A percentile compares a stretch with the other conserved stretches of the same genome.
phyloP scores from a whole-genome alignment of 768 basidiomycete species.

The Coprinopsis sp. region DNA sequence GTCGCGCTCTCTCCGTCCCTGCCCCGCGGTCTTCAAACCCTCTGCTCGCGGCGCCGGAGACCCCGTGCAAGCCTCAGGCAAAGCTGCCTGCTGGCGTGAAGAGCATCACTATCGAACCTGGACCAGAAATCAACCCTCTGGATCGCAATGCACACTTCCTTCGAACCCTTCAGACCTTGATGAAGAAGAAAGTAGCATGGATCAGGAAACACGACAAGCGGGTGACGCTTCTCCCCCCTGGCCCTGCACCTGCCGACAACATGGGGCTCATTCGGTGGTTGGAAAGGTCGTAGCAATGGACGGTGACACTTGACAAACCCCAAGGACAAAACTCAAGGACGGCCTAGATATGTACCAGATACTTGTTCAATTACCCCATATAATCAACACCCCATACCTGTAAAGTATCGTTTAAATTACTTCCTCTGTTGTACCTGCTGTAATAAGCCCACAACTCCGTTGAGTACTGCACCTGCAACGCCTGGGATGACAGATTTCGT shows the following conservation, averaged over 20 bases:
- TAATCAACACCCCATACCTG: too few relatives aligned
- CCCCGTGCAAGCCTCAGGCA: not conserved
- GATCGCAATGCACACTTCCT: conserved; percentile 3
- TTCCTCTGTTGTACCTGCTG: not conserved
- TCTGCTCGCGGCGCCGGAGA: not conserved
- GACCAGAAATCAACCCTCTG: conserved; percentile 2
- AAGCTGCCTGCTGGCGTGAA: conserved; percentile 10
- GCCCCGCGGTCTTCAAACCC: not conserved
- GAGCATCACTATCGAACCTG: conserved; percentile 13
- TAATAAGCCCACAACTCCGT: conserved; percentile 25
- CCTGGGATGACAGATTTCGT: conserved; percentile 25
- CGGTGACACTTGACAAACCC: too few relatives aligned
- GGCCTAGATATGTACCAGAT: too few relatives aligned
- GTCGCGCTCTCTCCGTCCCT: conserved; percentile 1
- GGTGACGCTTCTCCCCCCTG: conserved; percentile 1
- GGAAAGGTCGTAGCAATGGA: conserved; percentile 11
- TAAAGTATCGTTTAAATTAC: not conserved
- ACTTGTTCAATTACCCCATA: too few relatives aligned
- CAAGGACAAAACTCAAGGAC: too few relatives aligned
- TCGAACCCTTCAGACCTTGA: conserved; percentile 5
- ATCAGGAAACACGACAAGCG: conserved; percentile 7
- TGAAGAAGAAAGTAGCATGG: not conserved
- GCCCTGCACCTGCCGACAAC: not conserved
- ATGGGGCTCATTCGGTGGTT: conserved; percentile 4
- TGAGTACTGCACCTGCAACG: conserved; percentile 23